Conservation (phyloP, 768 basidiomycete genomes). For the Pleurotus pulmonarius region DNA sequence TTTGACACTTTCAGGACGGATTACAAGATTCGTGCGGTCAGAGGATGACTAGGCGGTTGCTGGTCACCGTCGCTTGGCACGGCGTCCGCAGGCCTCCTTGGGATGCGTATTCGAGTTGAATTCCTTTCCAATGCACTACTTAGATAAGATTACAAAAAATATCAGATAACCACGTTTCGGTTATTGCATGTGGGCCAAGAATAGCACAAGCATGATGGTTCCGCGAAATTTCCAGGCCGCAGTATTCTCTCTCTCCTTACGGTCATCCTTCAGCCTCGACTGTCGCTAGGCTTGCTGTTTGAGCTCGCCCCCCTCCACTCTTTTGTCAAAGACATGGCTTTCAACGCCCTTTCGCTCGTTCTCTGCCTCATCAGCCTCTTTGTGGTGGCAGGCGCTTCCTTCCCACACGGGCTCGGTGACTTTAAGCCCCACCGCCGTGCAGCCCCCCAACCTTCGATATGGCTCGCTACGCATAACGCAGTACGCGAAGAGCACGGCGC, state of each 20-base stretch:
- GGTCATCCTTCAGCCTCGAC: background rate
- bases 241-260: slow-evolving; percentile 4
- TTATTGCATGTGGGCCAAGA: background rate
- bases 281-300: slow-evolving; percentile 19
- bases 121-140: background rate
- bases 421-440: background rate
- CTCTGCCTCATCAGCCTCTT: slow-evolving; percentile 17
- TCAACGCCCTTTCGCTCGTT: slow-evolving; percentile 22
- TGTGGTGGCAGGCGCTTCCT: slow-evolving; percentile 12
- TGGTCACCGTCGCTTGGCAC: slow-evolving; percentile 10
- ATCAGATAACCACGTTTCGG: background rate
- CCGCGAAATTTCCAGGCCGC: background rate
- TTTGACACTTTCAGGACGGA: slow-evolving; percentile 78
- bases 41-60: background rate
- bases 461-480: slow-evolving; percentile 45
- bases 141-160: slow-evolving; percentile 4
- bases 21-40: slow-evolving; percentile 66
- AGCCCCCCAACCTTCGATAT: slow-evolving; percentile 14
- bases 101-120: background rate
- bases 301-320: slow-evolving; percentile 33
- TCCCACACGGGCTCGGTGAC: slow-evolving; percentile 10
- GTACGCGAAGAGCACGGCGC: slow-evolving; percentile 41
- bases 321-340: slow-evolving; percentile 26
- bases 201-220: slow-evolving; percentile 4
- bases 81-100: background rate